phyloP scores from a whole-genome alignment of 106 monocot genomes.

The Dendrobium nobile region DNA sequence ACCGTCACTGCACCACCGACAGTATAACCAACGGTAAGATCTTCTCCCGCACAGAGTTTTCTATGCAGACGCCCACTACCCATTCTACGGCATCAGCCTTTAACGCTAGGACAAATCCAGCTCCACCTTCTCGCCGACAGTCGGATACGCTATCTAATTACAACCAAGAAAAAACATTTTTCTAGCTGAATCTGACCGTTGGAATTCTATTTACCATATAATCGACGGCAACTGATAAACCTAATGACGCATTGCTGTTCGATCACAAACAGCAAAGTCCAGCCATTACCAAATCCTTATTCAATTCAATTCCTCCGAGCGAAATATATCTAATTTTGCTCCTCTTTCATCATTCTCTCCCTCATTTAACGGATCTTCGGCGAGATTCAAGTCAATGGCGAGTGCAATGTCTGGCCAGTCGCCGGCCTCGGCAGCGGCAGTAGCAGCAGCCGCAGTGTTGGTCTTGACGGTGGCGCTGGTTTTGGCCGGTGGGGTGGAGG shows the following conservation, averaged over 20 bases:
- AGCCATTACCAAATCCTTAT: neutral
- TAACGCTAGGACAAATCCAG: neutral
- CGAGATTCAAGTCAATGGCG: conserved; percentile 4
- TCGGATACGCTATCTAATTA: neutral
- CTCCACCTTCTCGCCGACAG: neutral
- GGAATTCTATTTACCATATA: neutral
- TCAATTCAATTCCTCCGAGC: no score
- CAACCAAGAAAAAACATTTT: neutral
- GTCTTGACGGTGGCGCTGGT: neutral
- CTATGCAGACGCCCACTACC: neutral
- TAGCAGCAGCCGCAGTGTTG: neutral
- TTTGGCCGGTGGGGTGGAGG: neutral
- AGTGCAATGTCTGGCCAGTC: neutral
- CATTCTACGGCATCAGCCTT: neutral
- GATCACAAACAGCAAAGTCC: neutral
- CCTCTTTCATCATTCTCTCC: neutral
- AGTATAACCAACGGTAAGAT: neutral
- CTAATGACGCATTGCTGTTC: neutral
- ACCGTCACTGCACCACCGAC: neutral
- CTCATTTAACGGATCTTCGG: neutral
- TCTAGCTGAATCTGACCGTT: neutral
- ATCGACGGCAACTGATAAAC: neutral
- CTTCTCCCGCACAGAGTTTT: neutral
- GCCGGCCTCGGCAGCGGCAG: neutral
- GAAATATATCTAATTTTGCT: neutral